A percentile compares a stretch with the other conserved stretches of the same genome.
Conservation (phyloP, 2,329 filamentous ascomycete genomes). For the Penicillium crustosum region DNA sequence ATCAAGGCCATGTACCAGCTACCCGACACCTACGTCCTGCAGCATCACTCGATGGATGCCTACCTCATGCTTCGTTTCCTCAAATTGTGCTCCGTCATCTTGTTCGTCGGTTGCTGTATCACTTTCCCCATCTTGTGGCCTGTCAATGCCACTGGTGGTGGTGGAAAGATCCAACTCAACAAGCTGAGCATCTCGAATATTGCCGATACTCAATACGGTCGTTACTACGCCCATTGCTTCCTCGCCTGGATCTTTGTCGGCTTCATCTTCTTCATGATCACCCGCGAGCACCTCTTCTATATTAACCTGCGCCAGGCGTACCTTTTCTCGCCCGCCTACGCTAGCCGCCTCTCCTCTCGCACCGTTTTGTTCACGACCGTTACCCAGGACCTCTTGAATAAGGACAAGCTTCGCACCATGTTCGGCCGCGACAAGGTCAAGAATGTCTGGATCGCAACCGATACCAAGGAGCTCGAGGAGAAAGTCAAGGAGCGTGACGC, state of each 20-base stretch:
- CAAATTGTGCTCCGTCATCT: slow-evolving; percentile 73
- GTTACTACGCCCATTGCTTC: slow-evolving; percentile 79
- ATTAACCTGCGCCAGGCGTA: slow-evolving; percentile 93
- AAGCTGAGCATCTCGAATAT: slow-evolving; percentile 79
- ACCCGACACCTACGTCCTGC: slow-evolving; percentile 75
- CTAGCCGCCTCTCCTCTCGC: slow-evolving; percentile 81
- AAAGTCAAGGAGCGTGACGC: slow-evolving; percentile 79
- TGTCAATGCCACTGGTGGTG: slow-evolving; percentile 80
- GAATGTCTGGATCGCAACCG: slow-evolving; percentile 78
- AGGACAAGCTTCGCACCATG: slow-evolving; percentile 72
- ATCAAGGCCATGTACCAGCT: slow-evolving; percentile 64
- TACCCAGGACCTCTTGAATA: slow-evolving; percentile 72
- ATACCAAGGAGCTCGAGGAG: slow-evolving; percentile 74
- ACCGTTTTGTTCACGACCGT: slow-evolving; percentile 89
- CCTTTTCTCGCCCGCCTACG: slow-evolving; percentile 78
- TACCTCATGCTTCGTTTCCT: slow-evolving; percentile 89
- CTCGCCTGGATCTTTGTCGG: slow-evolving; percentile 79
- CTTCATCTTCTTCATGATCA: slow-evolving; percentile 85
- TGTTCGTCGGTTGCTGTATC: slow-evolving; percentile 77
- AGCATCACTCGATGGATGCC: slow-evolving; percentile 88
- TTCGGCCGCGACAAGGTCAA: slow-evolving; percentile 77
- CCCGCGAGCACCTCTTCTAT: slow-evolving; percentile 85
- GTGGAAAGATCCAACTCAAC: slow-evolving; percentile 65
- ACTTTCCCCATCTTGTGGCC: slow-evolving; percentile 90
- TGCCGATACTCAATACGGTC: slow-evolving; percentile 53